Conservation (phyloP, 1,139 yeast genomes). For the Zygosaccharomyces pseudobailii region DNA sequence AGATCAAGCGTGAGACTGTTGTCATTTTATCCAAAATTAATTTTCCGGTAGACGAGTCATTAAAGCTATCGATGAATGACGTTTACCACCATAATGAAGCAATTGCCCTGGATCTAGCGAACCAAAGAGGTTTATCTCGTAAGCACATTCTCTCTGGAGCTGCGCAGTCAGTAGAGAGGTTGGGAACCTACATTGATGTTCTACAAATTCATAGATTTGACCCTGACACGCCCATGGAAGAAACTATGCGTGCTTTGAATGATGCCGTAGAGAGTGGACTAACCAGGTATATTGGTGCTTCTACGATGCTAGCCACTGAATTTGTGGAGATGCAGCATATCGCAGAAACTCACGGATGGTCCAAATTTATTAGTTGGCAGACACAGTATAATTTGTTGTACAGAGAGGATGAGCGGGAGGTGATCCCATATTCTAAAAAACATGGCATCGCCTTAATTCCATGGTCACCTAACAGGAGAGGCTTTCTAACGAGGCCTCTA, state of each 20-base stretch:
- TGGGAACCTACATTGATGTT: conserved; percentile 49
- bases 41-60: conserved; percentile 26
- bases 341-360: conserved; percentile 45
- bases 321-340: conserved; percentile 43
- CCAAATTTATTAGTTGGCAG: conserved; percentile 49
- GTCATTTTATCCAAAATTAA: conserved; percentile 40
- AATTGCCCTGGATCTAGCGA: conserved; percentile 21
- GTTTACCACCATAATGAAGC: conserved; percentile 10
- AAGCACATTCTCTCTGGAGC: conserved; percentile 48
- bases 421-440: conserved; percentile 41
- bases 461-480: conserved; percentile 50
- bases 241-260: conserved; percentile 46
- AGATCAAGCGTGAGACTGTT: conserved; percentile 39
- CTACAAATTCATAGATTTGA: conserved; percentile 48
- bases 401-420: conserved; percentile 50
- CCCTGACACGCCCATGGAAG: conserved; percentile 39
- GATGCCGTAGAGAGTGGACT: conserved; percentile 42
- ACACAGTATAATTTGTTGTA: conserved; percentile 45
- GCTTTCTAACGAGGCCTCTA: conserved; percentile 43
- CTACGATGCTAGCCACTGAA: conserved; percentile 44
- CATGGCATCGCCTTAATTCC: conserved; percentile 45
- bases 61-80: conserved; percentile 4
- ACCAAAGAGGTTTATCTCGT: conserved; percentile 41
- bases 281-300: conserved; percentile 47
- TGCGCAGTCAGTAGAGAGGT: conserved; percentile 38